Evolutionary conservation across 2,329 filamentous ascomycete species (phyloP).

Genomic region (Niveomyces coronatus): DNA sequence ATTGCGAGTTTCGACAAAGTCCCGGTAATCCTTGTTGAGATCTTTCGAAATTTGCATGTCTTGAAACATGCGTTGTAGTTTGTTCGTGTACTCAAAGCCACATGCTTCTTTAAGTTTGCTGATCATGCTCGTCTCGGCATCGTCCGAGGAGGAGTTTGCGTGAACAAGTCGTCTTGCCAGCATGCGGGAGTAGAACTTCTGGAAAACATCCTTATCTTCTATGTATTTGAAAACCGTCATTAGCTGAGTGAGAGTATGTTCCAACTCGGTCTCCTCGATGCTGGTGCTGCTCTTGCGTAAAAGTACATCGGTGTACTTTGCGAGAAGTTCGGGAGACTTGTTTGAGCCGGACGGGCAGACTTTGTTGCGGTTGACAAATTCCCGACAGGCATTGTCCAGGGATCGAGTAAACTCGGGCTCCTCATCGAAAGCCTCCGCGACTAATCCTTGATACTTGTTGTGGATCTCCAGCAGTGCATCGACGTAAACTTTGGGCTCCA

Average conservation of each 20-base stretch:
- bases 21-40: constrained; percentile 80
- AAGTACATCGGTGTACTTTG: constrained; percentile 89
- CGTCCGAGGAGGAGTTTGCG: constrained; percentile 89
- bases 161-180: constrained; percentile 89
- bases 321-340: constrained; percentile 86
- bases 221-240: constrained; percentile 99
- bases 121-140: constrained; percentile 99
- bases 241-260: constrained; percentile 78
- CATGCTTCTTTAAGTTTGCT: constrained; percentile 97
- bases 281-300: constrained; percentile 89
- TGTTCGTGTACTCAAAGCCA: constrained; percentile 98
- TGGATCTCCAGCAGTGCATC: constrained; percentile 92
- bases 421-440: constrained; percentile 85
- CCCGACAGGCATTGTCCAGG: constrained; percentile 90
- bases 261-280: constrained; percentile 87
- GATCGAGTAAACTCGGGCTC: constrained; percentile 96
- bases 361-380: constrained; percentile 96
- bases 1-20: constrained; percentile 47
- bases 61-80: constrained; percentile 99
- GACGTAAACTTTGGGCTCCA: constrained; percentile 95
- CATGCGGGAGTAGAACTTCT: constrained; percentile 98
- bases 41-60: constrained; percentile 99
- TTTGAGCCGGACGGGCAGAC: constrained; percentile 90
- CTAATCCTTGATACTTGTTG: constrained; percentile 81
- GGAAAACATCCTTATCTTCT: constrained; percentile 99